Evolutionary conservation across 2,329 filamentous ascomycete genomes (phyloP), one percentile per base, ranked within the genome.

Genomic region (Fusarium setosum): DNA sequence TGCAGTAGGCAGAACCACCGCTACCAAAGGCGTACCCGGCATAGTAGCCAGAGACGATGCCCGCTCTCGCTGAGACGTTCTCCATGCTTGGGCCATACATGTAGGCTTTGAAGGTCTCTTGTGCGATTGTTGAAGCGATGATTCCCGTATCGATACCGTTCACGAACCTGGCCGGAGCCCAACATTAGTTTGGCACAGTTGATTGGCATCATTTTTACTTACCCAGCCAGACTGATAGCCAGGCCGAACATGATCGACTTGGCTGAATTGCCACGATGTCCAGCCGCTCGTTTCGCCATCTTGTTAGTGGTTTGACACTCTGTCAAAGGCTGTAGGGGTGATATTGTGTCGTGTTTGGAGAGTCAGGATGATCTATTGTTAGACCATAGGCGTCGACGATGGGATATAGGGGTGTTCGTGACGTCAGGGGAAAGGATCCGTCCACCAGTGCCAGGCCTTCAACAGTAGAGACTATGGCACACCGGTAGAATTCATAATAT

Each of bases 141-240:
- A 61, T 61, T 34, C 58, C 58, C 26, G 58, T 61, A 21, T 61
- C 58, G 9, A 61, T 61, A 4, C 58, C 58, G 58, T 61, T 31
- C 1, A 61, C 58, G 21, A 61, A 61, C 12, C 58, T 61, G 23
- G 11, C 3, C 18, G 5, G 35, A 24, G 12, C 3, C 2, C 10
- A 26, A 6, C 1, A 13, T 59, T 45, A 59, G 56, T 32, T 4
- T 12, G 15, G 26, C 6, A 29, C 26, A 29, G 3, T 29, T 29
- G 11, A 11, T 29, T 11, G 11, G 11, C 11, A 6, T 29, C 24
- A 29, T 4, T 10, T 35, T 8, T 20, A 24, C 47, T 52, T 21
- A 49, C 58, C 58, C 58, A 35, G 58, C 53, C 8, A 61, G 42
- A 41, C 58, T 61, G 24, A 61, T 57, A 7, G 58, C 47, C 12